Base-by-base conservation (phyloP, 345 rosid genomes). In the Eucalyptus tenuipes region DNA sequence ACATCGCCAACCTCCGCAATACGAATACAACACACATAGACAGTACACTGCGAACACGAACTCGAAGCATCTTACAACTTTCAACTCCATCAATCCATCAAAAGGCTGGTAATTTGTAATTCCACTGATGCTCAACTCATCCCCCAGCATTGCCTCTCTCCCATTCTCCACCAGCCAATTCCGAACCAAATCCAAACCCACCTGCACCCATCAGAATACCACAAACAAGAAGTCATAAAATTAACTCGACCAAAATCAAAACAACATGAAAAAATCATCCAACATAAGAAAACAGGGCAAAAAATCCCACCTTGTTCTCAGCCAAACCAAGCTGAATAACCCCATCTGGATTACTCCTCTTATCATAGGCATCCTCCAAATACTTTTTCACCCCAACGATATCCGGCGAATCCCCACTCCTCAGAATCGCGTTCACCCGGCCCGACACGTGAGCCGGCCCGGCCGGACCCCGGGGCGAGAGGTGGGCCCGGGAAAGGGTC, bases 311-410 rank as follows among this genome's bases (percentile, higher is more conserved):
- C 92, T 88, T 95, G 95, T 96, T 96, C 87, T 94, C 94, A n/a
- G 93, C 92, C 87, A 93, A 88, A 81, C 99, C 98, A 44, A 97
- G 96, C 88, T 96, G 97, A 85, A 97, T 92, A 66, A 96, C 90
- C 87, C 99, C 99, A 87, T 91, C 91, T 75, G 99, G 98, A 87
- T 96, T 95, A 80, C 59, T 92, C 89, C 85, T 61, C 75, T 92
- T 96, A 86, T 96, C 94, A 87, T 96, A 96, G 18, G 95, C 95
- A 90, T 96, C 99, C 59, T 95, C 98, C 90, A 81, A 90, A 15
- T 90, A 95, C 91, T 93, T 93, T 90, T 85, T 95, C 88, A 90
- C 90, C 91, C 97, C 98, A 82, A 89, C 88, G 66, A 61, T 75
- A 87, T 93, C 94, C 12, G 95, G 95, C 18, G 95, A 92, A 37